Conservation (phyloP, 1,284 basidiomycete species). For the Pisolithus thermaeus region DNA sequence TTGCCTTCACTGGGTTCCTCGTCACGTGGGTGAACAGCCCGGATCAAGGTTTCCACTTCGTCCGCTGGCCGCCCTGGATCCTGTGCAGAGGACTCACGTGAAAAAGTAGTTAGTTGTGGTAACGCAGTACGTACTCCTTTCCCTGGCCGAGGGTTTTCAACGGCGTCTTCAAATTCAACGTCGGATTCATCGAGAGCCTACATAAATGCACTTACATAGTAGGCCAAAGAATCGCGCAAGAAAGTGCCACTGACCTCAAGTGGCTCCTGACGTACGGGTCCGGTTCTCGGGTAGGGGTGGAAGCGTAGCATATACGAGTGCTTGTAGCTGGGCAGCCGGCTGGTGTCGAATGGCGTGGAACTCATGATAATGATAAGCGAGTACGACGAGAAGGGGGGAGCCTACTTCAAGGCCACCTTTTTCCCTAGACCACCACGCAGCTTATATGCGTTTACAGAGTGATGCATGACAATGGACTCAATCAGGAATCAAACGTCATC, state of each 20-base stretch:
- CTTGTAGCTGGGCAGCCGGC: conserved; percentile 5
- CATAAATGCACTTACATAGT: background rate
- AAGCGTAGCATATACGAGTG: conserved; percentile 3
- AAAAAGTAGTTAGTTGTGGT: too few relatives aligned
- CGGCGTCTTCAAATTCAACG: background rate
- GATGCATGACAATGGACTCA: background rate
- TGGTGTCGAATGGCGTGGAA: background rate
- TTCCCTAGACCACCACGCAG: background rate
- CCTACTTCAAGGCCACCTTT: background rate
- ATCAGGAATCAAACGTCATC: background rate
- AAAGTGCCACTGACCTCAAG: background rate
- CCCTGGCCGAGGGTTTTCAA: background rate
- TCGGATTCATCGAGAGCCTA: background rate
- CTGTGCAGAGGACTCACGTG: background rate
- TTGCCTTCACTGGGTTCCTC: background rate
- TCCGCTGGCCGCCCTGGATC: background rate
- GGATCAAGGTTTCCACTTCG: background rate
- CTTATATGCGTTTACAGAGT: conserved; percentile 1
- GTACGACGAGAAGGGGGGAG: background rate
- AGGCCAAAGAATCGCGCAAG: background rate
- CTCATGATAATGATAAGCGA: background rate
- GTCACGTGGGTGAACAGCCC: background rate
- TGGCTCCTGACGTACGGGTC: background rate
- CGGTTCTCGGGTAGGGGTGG: conserved; percentile 7
- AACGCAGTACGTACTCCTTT: background rate